Evolutionary conservation across 2,329 filamentous ascomycete genomes (phyloP), one percentile per base, ranked within the genome.

Genomic region (Monosporascus sp.): DNA sequence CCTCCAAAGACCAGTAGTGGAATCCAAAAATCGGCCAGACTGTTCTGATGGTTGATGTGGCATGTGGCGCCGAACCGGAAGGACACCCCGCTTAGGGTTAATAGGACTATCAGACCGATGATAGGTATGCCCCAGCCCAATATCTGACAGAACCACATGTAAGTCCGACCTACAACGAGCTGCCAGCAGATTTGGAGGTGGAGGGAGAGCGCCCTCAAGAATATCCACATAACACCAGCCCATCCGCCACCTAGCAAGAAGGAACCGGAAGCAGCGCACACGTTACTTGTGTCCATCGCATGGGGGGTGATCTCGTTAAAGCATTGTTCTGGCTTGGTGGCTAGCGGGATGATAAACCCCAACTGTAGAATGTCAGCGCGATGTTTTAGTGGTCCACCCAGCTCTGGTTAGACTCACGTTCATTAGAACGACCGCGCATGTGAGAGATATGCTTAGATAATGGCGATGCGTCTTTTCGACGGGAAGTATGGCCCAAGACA

Each of bases 131-230:
- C 88, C 89, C 93, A 97, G 56, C 94, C 94, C 8, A 85, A 74
- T 17, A 81, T 79, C 64, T 96, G 85, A 3, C 93, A 85, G 59
- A 83, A 81, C 76, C 90, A 90, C 84, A 97, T 97, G 71, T 97
- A 97, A 63, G 81, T 88, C 45, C 85, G 82, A 39, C 94, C 94
- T 4, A 96, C 89, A 7, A 93, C 84, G 37, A 95, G 80, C 69
- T 97, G 91, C 94, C 94, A 99, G 76, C 92, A 97, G 59, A 99
- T 97, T 70, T 97, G 94, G 25, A 99, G 83, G 70, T 99, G 94
- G 63, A 99, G 86, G 5, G 91, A 96, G 37, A 97, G 74, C 0
- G 93, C 89, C 58, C 94, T 85, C 55, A 97, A 80, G 68, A 97
- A 96, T 58, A 92, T 84, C 93, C 94, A 99, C 70, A 96, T 85